Conservation (phyloP, 2,329 filamentous ascomycete genomes). For the Fusarium sp. region DNA sequence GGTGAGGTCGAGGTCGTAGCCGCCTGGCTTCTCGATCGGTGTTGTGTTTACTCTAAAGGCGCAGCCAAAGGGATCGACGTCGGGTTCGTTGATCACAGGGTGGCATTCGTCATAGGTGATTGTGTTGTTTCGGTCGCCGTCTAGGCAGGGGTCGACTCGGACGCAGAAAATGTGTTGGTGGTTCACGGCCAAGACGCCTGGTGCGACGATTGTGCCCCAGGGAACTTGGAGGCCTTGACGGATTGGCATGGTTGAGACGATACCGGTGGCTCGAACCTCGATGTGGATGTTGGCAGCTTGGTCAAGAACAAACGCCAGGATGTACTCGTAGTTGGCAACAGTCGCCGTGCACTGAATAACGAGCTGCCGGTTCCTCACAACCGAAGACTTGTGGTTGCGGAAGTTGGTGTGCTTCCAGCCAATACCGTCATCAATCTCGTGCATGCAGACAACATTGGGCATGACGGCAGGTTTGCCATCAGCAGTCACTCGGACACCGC, state of each 20-base stretch:
- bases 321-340: conserved; percentile 69
- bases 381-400: conserved; percentile 64
- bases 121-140: conserved; percentile 63
- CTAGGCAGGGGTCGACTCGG: conserved; percentile 70
- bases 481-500: conserved; percentile 50
- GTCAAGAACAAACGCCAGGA: conserved; percentile 57
- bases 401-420: conserved; percentile 71
- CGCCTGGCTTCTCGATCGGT: conserved; percentile 53
- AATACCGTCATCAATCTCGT: conserved; percentile 57
- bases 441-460: conserved; percentile 61
- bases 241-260: conserved; percentile 56
- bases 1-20: conserved; percentile 59
- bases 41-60: conserved; percentile 56
- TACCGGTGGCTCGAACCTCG: conserved; percentile 50
- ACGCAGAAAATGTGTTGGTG: conserved; percentile 74
- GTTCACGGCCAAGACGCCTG: conserved; percentile 70
- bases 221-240: conserved; percentile 62
- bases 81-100: conserved; percentile 45
- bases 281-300: conserved; percentile 57
- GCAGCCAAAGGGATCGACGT: conserved; percentile 62
- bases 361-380: conserved; percentile 64
- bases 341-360: conserved; percentile 70
- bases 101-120: conserved; percentile 22
- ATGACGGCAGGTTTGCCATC: conserved; percentile 73
- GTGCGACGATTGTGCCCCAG: conserved; percentile 69